A percentile compares a stretch with the other conserved stretches of the same genome.
phyloP scores from a whole-genome alignment of 441 rosid genomes.

The Melastoma candidum region DNA sequence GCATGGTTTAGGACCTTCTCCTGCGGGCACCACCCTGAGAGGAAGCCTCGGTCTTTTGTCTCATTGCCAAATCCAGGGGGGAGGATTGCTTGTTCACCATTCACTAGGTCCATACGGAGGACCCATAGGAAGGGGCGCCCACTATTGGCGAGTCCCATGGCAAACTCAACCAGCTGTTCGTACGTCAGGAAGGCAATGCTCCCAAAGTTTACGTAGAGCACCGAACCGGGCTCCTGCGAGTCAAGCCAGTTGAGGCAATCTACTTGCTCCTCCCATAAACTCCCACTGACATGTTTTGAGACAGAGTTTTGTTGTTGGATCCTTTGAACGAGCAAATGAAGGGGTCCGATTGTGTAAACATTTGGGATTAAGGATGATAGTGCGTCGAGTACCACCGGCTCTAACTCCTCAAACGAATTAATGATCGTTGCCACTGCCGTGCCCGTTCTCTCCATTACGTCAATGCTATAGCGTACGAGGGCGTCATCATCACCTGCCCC shows the following conservation, averaged over 20 bases:
- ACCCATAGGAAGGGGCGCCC: constrained; percentile 1
- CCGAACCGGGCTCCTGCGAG: constrained; percentile 1
- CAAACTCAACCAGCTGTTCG: constrained; percentile 7
- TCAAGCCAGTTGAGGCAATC: constrained; percentile 5
- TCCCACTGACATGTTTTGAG: too few species aligned
- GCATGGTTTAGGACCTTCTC: too few species aligned
- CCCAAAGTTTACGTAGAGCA: constrained; percentile 7
- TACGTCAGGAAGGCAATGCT: constrained; percentile 6
- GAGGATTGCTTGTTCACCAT: not conserved
- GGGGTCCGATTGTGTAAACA: too few species aligned
- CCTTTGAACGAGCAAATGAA: too few species aligned
- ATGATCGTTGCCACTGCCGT: constrained; percentile 5
- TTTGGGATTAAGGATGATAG: constrained; percentile 4
- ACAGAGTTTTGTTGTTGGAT: too few species aligned
- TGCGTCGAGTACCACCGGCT: not conserved
- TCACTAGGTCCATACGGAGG: not conserved
- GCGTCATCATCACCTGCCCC: not conserved
- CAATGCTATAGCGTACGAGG: constrained; percentile 4
- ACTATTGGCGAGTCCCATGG: constrained; percentile 8
- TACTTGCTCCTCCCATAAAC: constrained; percentile 1
- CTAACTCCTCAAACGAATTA: constrained; percentile 2
- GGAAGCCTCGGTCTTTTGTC: not conserved
- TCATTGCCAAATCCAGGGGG: not conserved
- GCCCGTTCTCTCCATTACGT: not conserved
- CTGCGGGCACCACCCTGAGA: not conserved